Percentiles rank a stretch among this genome's conserved stretches.
Evolutionary conservation across 305 asterid species (phyloP).

Genomic region (Galium porrigens): DNA sequence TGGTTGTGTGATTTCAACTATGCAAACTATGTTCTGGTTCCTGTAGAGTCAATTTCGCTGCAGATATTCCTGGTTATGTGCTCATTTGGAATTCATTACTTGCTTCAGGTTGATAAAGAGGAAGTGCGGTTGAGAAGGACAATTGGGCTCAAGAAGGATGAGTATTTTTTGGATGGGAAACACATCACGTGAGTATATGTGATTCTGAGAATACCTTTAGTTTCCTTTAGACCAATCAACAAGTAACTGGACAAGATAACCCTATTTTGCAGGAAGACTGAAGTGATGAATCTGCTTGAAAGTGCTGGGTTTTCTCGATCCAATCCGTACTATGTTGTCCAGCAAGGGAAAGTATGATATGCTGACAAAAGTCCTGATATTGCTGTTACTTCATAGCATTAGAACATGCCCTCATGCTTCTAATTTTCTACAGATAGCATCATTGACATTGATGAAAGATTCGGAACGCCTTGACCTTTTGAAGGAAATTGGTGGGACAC

Average conservation of each 20-base stretch:
- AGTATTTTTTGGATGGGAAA: slow-evolving; percentile 92
- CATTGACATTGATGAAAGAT: slow-evolving; percentile 85
- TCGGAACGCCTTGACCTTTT: slow-evolving; percentile 88
- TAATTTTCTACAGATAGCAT: slow-evolving; percentile 58
- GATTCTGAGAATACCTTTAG: not conserved
- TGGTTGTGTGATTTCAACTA: not conserved
- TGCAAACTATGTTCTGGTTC: too few relatives aligned
- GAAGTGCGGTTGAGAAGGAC: slow-evolving; percentile 97
- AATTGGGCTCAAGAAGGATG: slow-evolving; percentile 86
- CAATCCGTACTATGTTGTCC: slow-evolving; percentile 97
- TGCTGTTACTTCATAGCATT: slow-evolving; percentile 6
- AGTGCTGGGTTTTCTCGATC: slow-evolving; percentile 99
- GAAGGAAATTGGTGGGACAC: slow-evolving; percentile 98
- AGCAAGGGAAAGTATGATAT: slow-evolving; percentile 74
- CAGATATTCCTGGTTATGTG: not conserved
- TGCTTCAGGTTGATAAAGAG: slow-evolving; percentile 76
- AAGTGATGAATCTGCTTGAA: slow-evolving; percentile 94
- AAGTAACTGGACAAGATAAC: slow-evolving; percentile 18
- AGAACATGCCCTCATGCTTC: slow-evolving; percentile 17
- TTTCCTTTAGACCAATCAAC: slow-evolving; percentile 7
- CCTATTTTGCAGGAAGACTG: slow-evolving; percentile 66
- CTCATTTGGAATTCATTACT: not conserved
- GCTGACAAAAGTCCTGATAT: not conserved
- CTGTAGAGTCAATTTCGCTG: not conserved
- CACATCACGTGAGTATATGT: slow-evolving; percentile 73